phyloP scores from a whole-genome alignment of 257 asterid genomes.

The Dorcoceras hygrometricum region DNA sequence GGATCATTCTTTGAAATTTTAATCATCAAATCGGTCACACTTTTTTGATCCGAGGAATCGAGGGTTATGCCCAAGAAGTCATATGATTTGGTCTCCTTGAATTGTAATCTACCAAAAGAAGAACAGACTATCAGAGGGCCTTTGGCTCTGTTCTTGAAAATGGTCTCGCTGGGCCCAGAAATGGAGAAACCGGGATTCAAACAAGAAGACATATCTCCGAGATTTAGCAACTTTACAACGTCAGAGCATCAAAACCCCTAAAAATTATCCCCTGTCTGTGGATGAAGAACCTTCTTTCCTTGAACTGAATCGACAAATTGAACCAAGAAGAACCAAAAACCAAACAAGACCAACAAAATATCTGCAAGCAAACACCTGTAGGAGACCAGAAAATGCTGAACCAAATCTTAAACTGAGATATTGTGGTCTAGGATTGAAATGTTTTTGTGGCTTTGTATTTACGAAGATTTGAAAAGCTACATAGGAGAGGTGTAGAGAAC shows the following conservation, averaged over 20 bases:
- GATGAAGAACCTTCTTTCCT: slow-evolving; percentile 32
- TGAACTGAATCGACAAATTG: background rate
- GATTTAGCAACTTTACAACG: slow-evolving; percentile 25
- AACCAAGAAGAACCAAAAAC: background rate
- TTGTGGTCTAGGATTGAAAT: background rate
- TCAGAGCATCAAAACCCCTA: slow-evolving; percentile 26
- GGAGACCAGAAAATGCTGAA: background rate
- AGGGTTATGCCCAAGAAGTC: slow-evolving; percentile 49
- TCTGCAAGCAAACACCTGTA: background rate
- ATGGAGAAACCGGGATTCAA: slow-evolving; percentile 52
- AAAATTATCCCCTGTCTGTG: slow-evolving; percentile 24
- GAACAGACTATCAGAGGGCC: slow-evolving; percentile 38
- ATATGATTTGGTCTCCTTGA: slow-evolving; percentile 41
- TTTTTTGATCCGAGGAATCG: slow-evolving; percentile 35
- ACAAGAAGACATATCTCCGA: slow-evolving; percentile 52
- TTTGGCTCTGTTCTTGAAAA: slow-evolving; percentile 28
- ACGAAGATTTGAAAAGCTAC: background rate
- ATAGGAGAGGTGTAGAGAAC: background rate
- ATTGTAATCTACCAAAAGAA: slow-evolving; percentile 43
- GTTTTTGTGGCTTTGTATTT: background rate
- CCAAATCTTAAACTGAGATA: background rate
- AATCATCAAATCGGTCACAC: slow-evolving; percentile 26
- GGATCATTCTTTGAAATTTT: slow-evolving; percentile 41
- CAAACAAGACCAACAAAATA: background rate
- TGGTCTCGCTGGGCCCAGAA: slow-evolving; percentile 38